These are phyloP conservation scores for Liriodendron chinense DNA, from an alignment of 164 flowering plant genomes.

Conservation along the genomic window DNA sequence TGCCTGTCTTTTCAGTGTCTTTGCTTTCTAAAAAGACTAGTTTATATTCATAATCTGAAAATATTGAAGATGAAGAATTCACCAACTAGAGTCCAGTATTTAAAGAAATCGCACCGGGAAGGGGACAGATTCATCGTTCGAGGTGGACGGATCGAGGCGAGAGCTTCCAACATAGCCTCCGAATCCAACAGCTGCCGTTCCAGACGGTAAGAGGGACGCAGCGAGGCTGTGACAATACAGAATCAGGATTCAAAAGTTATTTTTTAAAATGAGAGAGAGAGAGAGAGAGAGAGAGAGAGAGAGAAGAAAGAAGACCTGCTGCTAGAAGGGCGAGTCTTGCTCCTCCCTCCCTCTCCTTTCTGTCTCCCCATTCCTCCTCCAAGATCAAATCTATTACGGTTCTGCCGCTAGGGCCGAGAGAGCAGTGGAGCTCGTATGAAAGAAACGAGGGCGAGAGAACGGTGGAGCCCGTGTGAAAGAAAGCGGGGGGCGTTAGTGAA, in stretches of 20 bases:
- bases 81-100: background rate
- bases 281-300: background rate
- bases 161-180: slow-evolving; percentile 91
- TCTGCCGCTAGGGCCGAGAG: too few species aligned
- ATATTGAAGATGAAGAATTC: background rate
- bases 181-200: slow-evolving; percentile 63
- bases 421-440: too few species aligned
- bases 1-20: too few species aligned
- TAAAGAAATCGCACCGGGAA: slow-evolving; percentile 25
- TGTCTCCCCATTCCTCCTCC: slow-evolving; percentile 59
- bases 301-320: slow-evolving; percentile 58
- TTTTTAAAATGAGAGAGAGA: background rate
- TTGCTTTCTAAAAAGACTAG: too few species aligned
- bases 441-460: too few species aligned
- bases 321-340: slow-evolving; percentile 90
- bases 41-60: too few species aligned
- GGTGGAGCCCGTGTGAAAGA: too few species aligned
- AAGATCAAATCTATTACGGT: too few species aligned
- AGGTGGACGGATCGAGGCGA: slow-evolving; percentile 49
- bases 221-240: slow-evolving; percentile 44
- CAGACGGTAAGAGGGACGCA: slow-evolving; percentile 74
- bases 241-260: background rate
- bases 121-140: slow-evolving; percentile 30
- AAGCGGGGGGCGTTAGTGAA: too few species aligned
- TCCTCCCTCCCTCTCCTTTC: slow-evolving; percentile 76